phyloP scores from a whole-genome alignment of 305 asterid genomes.

The Petunia hybrid region DNA sequence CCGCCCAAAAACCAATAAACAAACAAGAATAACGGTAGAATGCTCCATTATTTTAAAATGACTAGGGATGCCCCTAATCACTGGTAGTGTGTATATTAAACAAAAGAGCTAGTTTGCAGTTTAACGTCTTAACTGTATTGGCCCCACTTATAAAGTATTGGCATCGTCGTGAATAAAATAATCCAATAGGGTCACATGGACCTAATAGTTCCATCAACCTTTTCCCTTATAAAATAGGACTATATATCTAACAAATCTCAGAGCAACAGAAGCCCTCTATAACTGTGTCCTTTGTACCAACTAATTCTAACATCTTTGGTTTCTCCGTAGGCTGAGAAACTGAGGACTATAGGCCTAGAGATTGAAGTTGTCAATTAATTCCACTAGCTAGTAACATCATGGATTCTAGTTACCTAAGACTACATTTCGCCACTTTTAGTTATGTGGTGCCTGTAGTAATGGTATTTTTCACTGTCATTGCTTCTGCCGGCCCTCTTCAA shows the following conservation, averaged over 20 bases:
- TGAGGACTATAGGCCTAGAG: background rate
- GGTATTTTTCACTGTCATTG: background rate
- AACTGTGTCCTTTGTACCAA: background rate
- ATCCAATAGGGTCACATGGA: slow-evolving; percentile 23
- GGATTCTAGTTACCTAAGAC: background rate
- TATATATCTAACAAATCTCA: background rate
- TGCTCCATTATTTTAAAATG: background rate
- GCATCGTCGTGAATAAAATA: slow-evolving; percentile 21
- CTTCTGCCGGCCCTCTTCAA: background rate
- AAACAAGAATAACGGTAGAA: slow-evolving; percentile 19
- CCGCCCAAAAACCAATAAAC: background rate
- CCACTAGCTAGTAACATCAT: background rate
- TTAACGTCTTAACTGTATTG: slow-evolving; percentile 32
- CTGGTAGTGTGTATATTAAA: background rate
- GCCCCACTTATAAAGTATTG: slow-evolving; percentile 16
- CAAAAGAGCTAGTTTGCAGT: background rate
- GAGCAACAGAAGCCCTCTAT: background rate
- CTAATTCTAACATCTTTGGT: background rate
- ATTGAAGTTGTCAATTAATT: no score
- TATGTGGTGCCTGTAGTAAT: background rate
- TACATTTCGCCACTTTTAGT: background rate
- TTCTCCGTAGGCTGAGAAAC: background rate
- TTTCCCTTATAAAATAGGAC: slow-evolving; percentile 24
- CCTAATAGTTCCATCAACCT: background rate
- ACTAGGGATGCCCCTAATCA: background rate